Conservation (phyloP, 345 rosid species). For the Turritis glabra region DNA sequence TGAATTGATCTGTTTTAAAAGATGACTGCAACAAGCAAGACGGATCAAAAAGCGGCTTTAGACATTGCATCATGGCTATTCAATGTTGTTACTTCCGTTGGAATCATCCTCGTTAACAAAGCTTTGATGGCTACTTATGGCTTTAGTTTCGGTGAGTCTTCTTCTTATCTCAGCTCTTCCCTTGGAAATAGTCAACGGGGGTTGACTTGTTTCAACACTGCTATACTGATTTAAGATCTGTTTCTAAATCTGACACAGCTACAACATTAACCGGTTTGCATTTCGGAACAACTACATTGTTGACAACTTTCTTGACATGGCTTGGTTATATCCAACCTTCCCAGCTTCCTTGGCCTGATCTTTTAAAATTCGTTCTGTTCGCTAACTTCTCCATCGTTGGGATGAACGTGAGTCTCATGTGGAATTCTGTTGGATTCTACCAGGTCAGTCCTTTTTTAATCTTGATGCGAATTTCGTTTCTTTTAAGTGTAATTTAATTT, state of each 20-base stretch:
- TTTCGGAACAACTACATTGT: conserved; percentile 86
- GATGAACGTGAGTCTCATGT: conserved; percentile 98
- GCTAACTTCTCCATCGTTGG: conserved; percentile 99
- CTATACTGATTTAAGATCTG: no score
- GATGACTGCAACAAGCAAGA: conserved; percentile 73
- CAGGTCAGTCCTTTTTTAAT: conserved; percentile 55
- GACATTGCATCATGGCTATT: conserved; percentile 97
- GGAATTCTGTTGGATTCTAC: conserved; percentile 99
- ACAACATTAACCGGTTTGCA: conserved; percentile 97
- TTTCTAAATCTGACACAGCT: conserved; percentile 57
- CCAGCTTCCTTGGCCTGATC: conserved; percentile 74
- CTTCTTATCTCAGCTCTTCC: not conserved
- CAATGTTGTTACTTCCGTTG: conserved; percentile 97
- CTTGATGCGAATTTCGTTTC: not conserved
- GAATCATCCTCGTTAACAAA: conserved; percentile 94
- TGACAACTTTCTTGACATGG: conserved; percentile 77
- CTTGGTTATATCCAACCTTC: conserved; percentile 85
- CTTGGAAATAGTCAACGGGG: not conserved
- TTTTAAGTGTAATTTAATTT: not conserved
- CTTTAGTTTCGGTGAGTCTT: conserved; percentile 76
- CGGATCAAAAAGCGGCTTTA: conserved; percentile 70
- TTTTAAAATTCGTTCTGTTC: conserved; percentile 79
- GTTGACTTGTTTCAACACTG: conserved; percentile 25
- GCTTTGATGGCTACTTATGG: conserved; percentile 96
- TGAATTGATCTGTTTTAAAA: conserved; percentile 4